A percentile compares a stretch with the other conserved stretches of the same genome.
Evolutionary conservation across 805 yeast genomes (phyloP).

Genomic region (Alloascoidea hylecoeti): DNA sequence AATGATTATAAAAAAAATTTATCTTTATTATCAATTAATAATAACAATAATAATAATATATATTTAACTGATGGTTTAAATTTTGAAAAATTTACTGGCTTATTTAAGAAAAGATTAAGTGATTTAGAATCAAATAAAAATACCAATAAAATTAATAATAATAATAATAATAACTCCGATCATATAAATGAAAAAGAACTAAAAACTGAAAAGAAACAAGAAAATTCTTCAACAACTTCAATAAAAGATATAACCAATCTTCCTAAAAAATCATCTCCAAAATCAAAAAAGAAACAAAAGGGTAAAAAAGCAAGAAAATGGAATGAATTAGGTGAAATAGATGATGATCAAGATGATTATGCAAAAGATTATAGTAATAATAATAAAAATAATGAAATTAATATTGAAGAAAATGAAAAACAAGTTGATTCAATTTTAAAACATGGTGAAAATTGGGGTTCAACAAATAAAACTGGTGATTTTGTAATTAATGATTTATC

Average conservation of each 20-base stretch:
- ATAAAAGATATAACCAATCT: constrained; percentile 6
- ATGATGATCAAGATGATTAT: constrained; percentile 19
- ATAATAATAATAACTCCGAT: neutral
- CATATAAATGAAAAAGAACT: constrained; percentile 1
- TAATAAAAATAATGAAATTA: constrained; percentile 12
- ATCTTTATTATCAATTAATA: constrained; percentile 10
- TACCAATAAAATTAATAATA: constrained; percentile 2
- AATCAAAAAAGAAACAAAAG: constrained; percentile 8
- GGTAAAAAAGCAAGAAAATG: constrained; percentile 40
- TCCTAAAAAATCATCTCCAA: constrained; percentile 9
- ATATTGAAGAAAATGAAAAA: constrained; percentile 5
- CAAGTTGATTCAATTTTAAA: constrained; percentile 2
- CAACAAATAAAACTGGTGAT: constrained; percentile 34
- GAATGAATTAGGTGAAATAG: constrained; percentile 47
- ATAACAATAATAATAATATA: constrained; percentile 16
- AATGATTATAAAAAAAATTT: constrained; percentile 9
- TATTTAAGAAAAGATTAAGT: constrained; percentile 3
- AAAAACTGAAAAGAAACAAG: constrained; percentile 2
- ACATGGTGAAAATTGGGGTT: constrained; percentile 22
- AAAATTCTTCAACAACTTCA: neutral
- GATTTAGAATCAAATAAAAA: constrained; percentile 3
- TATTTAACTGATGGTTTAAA: constrained; percentile 13
- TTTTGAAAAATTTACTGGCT: neutral
- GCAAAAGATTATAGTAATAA: constrained; percentile 21
- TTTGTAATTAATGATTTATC: constrained; percentile 53